Base-by-base conservation (phyloP, 192 early-diverging fungal genomes). In the Rhizoclosmatium globosum region DNA sequence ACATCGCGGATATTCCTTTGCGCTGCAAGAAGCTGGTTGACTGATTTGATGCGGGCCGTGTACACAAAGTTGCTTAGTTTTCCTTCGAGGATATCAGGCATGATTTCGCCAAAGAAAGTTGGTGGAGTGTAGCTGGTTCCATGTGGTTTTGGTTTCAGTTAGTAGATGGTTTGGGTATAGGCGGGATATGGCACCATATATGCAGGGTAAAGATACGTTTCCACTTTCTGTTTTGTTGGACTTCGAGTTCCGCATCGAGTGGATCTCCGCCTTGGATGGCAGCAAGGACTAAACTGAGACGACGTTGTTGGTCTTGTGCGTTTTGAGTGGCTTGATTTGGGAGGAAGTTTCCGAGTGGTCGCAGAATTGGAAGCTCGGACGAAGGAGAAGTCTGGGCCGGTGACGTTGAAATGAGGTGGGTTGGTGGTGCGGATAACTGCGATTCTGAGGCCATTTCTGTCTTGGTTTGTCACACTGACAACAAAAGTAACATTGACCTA, bases 21-120 rank as follows among this genome's bases (percentile, higher is more conserved):
- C 2, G 13, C 46, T 13, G 38, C 9, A 7, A 76, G 48, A 53
- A 76, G 15, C 17, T 64, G 44, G 74, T 76, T 76, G 44, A 67
- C 64, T 2, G 61, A 17, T 43, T 67, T 59, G 2, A 76, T 50
- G n/a, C 74, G 74, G 4, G 7, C 19, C 4, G 74, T 66, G 47
- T 31, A 76, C 7, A 76, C 53, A 43, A 76, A 76, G 48, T 76
- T 76, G 1, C 44, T 48, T 42, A 62, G 41, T 53, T 67, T 65
- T 47, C 74, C 74, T 46, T 76, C 74, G 39, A 76, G 74, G 9
- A 23, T 23, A 39, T 76, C 74, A 4, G 64, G 64, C 74, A 76
- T 76, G 61, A 62, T 56, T 67, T 76, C 74, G 48, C 66, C 64
- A 44, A 64, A 76, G 39, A 45, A 76, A 0, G 21, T 39, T 4